Base-by-base conservation (phyloP, 352 stramenopile genomes). In the Phytophthora cryptogea region DNA sequence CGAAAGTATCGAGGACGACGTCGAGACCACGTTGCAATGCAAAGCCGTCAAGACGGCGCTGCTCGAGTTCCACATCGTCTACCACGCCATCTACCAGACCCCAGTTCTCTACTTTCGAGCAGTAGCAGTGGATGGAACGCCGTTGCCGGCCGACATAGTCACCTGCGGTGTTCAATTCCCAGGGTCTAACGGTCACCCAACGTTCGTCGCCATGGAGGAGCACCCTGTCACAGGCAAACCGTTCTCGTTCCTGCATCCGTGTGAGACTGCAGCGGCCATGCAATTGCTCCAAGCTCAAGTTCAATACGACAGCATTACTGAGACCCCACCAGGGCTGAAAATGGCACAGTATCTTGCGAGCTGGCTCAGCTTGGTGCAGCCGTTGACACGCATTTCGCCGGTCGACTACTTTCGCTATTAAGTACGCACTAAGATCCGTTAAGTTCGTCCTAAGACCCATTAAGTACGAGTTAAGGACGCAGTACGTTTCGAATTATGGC, bases 11-110 rank as follows among this genome's bases (percentile, higher is more conserved):
- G 30, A 52, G 14, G 62, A 66, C 2, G 28, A 66, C 20, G 13
- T 5, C 0, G 7, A 51, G 23, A 40, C 37, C 27, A 33, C 42
- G 27, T 20, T 48, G 26, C 39, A 55, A 39, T 1, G 20, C n/a
- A 11, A 55, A 4, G 16, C 26, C 36, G 43, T 27, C 31, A 61
- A 77, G 27, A 74, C 56, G 8, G 63, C 78, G n/a, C 27, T 92
- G 16, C 67, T 84, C 39, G 83, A 92, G 33, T 90, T 90, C 63
- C 86, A 94, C 68, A 86, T 94, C 47, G 82, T 92, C 27, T 94
- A 80, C 60, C 85, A 92, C 63, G 70, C 66, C 8, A 83, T 87
- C 30, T 94, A 90, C 66, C 75, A 86, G 52, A 88, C 78, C 3
- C 83, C 83, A 0, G 78, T 86, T 65, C 70, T 94, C 32, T 94